A percentile compares a stretch with the other conserved stretches of the same genome.
Evolutionary conservation across 75 land plant species (phyloP).

Genomic region (Selaginella moellendorffii): DNA sequence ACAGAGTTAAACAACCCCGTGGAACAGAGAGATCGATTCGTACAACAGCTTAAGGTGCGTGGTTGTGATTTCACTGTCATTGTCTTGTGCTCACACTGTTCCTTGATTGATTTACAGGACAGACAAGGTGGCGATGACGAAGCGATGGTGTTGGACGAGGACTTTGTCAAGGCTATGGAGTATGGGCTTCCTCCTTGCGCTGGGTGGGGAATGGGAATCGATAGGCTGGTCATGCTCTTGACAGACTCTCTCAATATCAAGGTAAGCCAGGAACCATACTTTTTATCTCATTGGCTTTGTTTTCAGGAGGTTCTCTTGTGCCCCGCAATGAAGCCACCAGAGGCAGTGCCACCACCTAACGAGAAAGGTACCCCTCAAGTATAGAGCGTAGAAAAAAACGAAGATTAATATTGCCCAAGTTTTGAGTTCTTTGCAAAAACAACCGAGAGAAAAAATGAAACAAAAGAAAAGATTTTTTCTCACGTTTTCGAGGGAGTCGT

Average conservation of each 20-base stretch:
- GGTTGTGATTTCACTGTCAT: not conserved
- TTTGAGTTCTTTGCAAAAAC: too few species aligned
- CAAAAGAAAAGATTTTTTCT: not conserved
- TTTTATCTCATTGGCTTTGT: not conserved
- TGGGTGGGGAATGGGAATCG: conserved; percentile 99
- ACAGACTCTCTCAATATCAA: conserved; percentile 96
- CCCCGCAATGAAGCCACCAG: conserved; percentile 92
- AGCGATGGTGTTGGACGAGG: conserved; percentile 90
- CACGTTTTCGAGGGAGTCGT: too few species aligned
- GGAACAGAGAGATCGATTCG: conserved; percentile 78
- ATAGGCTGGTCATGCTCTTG: conserved; percentile 70
- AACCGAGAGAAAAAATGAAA: not conserved
- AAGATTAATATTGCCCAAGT: too few species aligned
- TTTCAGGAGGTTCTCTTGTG: conserved; percentile 74
- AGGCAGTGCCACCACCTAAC: conserved; percentile 17
- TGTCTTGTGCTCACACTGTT: too few species aligned
- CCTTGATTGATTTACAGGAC: conserved; percentile 36
- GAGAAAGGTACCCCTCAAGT: too few species aligned
- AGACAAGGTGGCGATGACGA: conserved; percentile 90
- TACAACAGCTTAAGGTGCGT: conserved; percentile 77
- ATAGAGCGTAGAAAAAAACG: too few species aligned
- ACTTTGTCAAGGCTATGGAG: conserved; percentile 79
- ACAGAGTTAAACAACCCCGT: conserved; percentile 96
- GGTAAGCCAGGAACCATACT: conserved; percentile 24
- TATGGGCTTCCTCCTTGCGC: conserved; percentile 93